Evolutionary conservation across 306 rosid species (phyloP), one percentile per base, ranked within the genome.

Genomic region (Malus orientalis): DNA sequence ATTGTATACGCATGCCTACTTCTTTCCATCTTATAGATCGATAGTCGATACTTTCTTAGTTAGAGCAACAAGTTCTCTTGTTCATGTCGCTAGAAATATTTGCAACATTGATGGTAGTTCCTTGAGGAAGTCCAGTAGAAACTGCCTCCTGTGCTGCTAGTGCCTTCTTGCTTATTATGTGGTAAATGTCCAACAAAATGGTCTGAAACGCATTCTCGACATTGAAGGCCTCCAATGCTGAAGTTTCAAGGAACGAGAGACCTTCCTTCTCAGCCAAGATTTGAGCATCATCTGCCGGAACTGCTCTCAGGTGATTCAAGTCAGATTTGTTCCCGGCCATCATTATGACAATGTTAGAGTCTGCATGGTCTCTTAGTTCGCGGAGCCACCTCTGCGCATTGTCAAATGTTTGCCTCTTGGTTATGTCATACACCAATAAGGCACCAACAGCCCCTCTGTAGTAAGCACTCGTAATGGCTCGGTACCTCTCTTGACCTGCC

Each of bases 381-480:
- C 91, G 91, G 6, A 90, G 93, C 96, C 96, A 90, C 81, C 96
- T 84, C 15, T 55, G 88, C 40, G 88, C 91, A 77, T 86, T 90
- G 45, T 90, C 96, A 59, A 90, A 90, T 70, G 96, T 90, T 84
- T 85, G 93, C 74, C 94, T 80, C 76, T 91, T 91, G 73, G 97
- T 91, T 61, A 91, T 88, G 89, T 91, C 97, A 67, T 87, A 91
- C 2, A 91, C 92, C 75, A 91, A 70, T 8, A 91, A 80, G 51
- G 94, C 92, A 13, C 97, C 97, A 32, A 91, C 94, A 42, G 94
- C 97, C 47, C 97, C 97, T 88, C 97, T 89, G 47, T 89, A 91
- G 78, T 91, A 91, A 22, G 97, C 97, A 75, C 94, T 91, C 0
- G 97, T 91, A 70, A 91, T 91, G 0, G 97, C 94, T 79, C 94